Conservation (phyloP, 1,284 basidiomycete genomes). For the Ceratobasidium sp. region DNA sequence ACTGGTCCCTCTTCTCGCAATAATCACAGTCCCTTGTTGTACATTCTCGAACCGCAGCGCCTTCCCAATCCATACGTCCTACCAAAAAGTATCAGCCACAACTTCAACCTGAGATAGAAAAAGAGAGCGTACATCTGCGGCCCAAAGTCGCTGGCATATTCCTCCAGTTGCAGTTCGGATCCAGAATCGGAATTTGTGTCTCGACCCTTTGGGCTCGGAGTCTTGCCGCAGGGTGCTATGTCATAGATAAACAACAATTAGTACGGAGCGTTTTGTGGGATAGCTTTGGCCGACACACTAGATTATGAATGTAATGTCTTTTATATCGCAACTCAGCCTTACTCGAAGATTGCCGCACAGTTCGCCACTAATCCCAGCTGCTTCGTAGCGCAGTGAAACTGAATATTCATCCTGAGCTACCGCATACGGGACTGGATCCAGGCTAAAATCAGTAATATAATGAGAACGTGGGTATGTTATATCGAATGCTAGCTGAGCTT, state of each 20-base stretch:
- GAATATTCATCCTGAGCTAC: conserved; percentile 29
- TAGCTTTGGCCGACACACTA: not conserved
- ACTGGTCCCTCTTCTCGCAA: conserved; percentile 26
- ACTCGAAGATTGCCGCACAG: conserved; percentile 23
- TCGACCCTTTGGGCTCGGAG: conserved; percentile 21
- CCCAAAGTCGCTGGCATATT: conserved; percentile 40
- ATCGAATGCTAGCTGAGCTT: not conserved
- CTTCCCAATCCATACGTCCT: conserved; percentile 35
- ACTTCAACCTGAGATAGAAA: not conserved
- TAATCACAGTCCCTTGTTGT: conserved; percentile 29
- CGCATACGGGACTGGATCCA: conserved; percentile 19
- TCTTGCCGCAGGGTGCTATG: conserved; percentile 22
- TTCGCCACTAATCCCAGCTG: conserved; percentile 14
- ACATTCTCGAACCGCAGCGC: conserved; percentile 15
- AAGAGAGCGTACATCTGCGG: conserved; percentile 26
- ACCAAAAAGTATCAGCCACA: not conserved
- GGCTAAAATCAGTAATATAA: not conserved
- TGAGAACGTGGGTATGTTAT: not conserved
- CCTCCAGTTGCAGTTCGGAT: conserved; percentile 28
- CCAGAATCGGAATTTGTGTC: conserved; percentile 39
- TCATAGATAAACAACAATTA: not conserved
- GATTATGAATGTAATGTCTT: conserved; percentile 27
- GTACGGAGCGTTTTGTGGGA: not conserved
- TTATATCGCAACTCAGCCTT: conserved; percentile 21
- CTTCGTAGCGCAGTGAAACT: conserved; percentile 21